Conservation (phyloP, 2,329 filamentous ascomycete species). For the Calonectria honghensis region DNA sequence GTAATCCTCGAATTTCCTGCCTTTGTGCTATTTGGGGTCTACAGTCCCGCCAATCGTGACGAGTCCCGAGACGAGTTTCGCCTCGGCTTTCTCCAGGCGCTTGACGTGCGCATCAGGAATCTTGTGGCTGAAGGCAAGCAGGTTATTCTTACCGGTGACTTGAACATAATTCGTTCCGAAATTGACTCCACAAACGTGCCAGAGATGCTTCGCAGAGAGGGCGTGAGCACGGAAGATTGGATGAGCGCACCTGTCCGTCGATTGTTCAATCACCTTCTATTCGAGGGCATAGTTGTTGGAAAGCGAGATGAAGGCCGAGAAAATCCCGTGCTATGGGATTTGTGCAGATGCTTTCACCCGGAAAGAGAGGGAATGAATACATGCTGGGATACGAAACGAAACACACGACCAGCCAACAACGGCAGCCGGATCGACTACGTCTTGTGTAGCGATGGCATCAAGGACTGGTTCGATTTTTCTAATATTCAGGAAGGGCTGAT, state of each 20-base stretch:
- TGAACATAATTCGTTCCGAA: slow-evolving; percentile 84
- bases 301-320: slow-evolving; percentile 82
- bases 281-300: slow-evolving; percentile 81
- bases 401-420: slow-evolving; percentile 95
- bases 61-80: slow-evolving; percentile 89
- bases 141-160: slow-evolving; percentile 89
- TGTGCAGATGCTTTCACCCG: slow-evolving; percentile 88
- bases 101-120: slow-evolving; percentile 91
- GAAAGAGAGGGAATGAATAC: slow-evolving; percentile 93
- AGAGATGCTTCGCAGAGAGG: slow-evolving; percentile 83
- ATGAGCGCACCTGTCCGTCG: slow-evolving; percentile 82
- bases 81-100: slow-evolving; percentile 83
- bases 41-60: slow-evolving; percentile 92
- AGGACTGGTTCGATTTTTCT: slow-evolving; percentile 84
- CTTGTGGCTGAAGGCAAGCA: slow-evolving; percentile 86
- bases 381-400: slow-evolving; percentile 96
- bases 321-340: slow-evolving; percentile 85
- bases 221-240: slow-evolving; percentile 81
- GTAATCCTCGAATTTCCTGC: slow-evolving; percentile 94
- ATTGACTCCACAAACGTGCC: slow-evolving; percentile 85
- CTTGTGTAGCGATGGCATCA: slow-evolving; percentile 86
- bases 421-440: slow-evolving; percentile 96
- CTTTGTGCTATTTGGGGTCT: slow-evolving; percentile 94
- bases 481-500: slow-evolving; percentile 96
- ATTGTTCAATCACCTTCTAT: slow-evolving; percentile 90